phyloP scores from a whole-genome alignment of 345 rosid genomes.

The Cochlearia excelsa region DNA sequence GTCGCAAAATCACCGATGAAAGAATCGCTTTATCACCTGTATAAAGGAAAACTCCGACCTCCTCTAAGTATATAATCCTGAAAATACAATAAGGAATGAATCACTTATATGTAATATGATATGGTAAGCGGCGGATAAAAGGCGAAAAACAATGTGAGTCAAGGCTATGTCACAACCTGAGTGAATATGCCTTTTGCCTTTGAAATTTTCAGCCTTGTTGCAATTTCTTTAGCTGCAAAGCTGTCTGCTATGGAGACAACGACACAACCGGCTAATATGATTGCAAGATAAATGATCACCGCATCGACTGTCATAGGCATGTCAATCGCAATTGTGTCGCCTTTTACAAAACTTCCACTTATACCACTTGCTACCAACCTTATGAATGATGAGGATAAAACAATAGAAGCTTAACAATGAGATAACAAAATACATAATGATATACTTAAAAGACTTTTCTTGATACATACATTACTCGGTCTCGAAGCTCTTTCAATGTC shows the following conservation, averaged over 20 bases:
- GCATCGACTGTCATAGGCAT: conserved; percentile 94
- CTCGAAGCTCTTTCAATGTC: conserved; percentile 66
- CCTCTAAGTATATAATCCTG: conserved; percentile 88
- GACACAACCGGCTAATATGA: conserved; percentile 66
- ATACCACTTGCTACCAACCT: conserved; percentile 86
- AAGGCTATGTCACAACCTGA: conserved; percentile 53
- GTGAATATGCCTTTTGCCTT: conserved; percentile 86
- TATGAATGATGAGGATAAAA: conserved; percentile 7
- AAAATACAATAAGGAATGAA: conserved; percentile 16
- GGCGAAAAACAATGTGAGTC: conserved; percentile 4
- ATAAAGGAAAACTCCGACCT: conserved; percentile 69
- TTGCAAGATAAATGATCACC: conserved; percentile 77
- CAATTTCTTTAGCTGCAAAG: conserved; percentile 82
- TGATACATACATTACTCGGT: conserved; percentile 70
- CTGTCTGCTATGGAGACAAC: conserved; percentile 97
- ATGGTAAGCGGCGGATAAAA: not conserved
- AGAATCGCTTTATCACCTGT: conserved; percentile 55
- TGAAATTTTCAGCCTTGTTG: conserved; percentile 66
- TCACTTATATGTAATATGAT: conserved; percentile 6
- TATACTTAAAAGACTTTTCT: not conserved
- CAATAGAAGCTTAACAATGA: conserved; percentile 3
- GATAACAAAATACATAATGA: conserved; percentile 2
- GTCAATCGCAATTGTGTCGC: conserved; percentile 86
- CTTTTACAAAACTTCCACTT: conserved; percentile 55
- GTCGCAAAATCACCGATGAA: not conserved